Evolutionary conservation across 2,329 filamentous ascomycete genomes (phyloP), one percentile per base, ranked within the genome.

Genomic region (Neonectria magnoliae): DNA sequence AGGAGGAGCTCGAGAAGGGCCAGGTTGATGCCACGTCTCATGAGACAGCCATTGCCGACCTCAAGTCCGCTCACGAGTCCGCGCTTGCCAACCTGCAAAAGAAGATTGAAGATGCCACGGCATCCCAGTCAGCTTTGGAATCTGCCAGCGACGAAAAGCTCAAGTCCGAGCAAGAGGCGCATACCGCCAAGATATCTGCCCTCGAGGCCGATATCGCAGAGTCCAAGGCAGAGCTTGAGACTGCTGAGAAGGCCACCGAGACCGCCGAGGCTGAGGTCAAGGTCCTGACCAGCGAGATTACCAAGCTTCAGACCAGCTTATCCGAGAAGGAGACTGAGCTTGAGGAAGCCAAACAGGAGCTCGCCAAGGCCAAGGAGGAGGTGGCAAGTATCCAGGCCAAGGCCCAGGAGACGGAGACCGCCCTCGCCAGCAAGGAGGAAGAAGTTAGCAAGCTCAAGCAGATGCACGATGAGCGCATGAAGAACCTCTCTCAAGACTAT

Each of bases 401-500:
- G 66, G 80, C 86, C 18, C 81, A 83, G 16, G 79, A 80, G 51
- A 78, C 85, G 20, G 80, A 84, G 66, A 79, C 81, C 31, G 82
- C 86, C 55, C 77, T 79, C 51, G 76, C 79, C 33, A 78, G 75
- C 64, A 87, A 86, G 74, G 85, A 86, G 9, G 80, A 79, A 25
- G 80, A 82, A 25, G 82, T 86, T 25, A 77, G 82, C 14, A 83
- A 83, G 72, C 76, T 89, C 64, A 84, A 88, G 76, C 79, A 81
- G 45, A 85, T 84, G 75, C 86, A 90, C 72, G 82, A 87, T 65
- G 82, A 85, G 68, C 86, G 88, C 73, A 81, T 91, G 68, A 82
- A 86, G 75, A 84, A 83, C 65, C 76, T 90, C 59, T 87, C 87
- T 1, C 81, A 86, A 67, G 88, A 90, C 68, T 89, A 89, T 68